Evolutionary conservation across 495 filamentous ascomycete genomes (phyloP).

Genomic region (Pyronema omphalodes): DNA sequence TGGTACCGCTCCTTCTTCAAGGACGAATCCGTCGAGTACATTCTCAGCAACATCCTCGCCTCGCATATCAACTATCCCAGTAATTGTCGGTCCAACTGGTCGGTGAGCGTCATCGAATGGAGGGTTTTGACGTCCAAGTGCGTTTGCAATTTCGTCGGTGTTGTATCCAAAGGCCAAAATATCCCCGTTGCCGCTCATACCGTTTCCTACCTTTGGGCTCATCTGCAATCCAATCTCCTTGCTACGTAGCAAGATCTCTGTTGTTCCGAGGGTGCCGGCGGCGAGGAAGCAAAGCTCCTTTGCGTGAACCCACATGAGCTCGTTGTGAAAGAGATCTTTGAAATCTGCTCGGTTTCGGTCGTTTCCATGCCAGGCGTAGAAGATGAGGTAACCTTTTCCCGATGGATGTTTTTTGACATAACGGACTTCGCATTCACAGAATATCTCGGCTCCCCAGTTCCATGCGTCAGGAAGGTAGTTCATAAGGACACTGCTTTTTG

Average conservation of each 20-base stretch:
- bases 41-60: conserved; percentile 30
- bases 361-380: conserved; percentile 46
- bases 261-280: conserved; percentile 42
- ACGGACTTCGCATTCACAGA: conserved; percentile 51
- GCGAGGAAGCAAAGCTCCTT: conserved; percentile 41
- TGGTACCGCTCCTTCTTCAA: conserved; percentile 47
- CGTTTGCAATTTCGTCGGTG: conserved; percentile 33
- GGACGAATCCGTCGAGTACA: conserved; percentile 43
- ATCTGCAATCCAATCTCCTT: conserved; percentile 38
- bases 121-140: conserved; percentile 33
- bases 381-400: conserved; percentile 39
- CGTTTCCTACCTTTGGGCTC: conserved; percentile 39
- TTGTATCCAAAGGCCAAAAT: conserved; percentile 42
- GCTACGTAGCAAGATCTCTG: conserved; percentile 48
- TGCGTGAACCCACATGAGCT: conserved; percentile 53
- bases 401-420: conserved; percentile 39
- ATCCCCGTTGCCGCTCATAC: conserved; percentile 52
- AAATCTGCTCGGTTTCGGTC: conserved; percentile 34
- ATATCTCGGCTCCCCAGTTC: conserved; percentile 59
- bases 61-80: conserved; percentile 44
- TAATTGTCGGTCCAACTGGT: conserved; percentile 47
- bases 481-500: conserved; percentile 44
- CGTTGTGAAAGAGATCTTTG: conserved; percentile 36
- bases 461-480: conserved; percentile 54
- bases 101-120: conserved; percentile 25